A percentile compares a stretch with the other conserved stretches of the same genome.
Evolutionary conservation across 768 basidiomycete genomes (phyloP).

Genomic region (Coprinopsis cinerea): DNA sequence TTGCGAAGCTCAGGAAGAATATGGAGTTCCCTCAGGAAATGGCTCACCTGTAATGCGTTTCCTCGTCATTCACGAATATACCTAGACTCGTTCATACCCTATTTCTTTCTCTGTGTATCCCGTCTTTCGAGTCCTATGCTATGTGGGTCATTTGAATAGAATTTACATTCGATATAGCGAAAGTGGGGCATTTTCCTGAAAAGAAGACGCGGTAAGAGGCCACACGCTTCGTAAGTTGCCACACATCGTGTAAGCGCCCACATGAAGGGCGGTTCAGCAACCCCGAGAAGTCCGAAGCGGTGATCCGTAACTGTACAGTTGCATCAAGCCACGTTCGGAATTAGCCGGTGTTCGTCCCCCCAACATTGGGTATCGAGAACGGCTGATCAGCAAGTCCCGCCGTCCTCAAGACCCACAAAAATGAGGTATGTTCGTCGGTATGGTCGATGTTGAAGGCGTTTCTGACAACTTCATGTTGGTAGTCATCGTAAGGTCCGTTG

Average conservation of each 20-base stretch:
- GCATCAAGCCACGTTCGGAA: conserved; percentile 35
- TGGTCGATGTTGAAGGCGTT: conserved; percentile 9
- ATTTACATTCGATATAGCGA: neutral
- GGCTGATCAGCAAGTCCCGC: conserved; percentile 26
- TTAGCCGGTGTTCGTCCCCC: conserved; percentile 22
- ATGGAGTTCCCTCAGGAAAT: conserved; percentile 7
- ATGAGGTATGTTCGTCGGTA: conserved; percentile 50
- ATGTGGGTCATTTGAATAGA: neutral
- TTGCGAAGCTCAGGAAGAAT: conserved; percentile 10
- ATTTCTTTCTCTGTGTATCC: neutral
- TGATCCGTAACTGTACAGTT: conserved; percentile 34
- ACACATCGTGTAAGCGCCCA: too few relatives aligned
- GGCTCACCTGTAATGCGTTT: conserved; percentile 6
- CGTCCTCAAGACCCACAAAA: conserved; percentile 43
- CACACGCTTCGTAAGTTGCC: too few relatives aligned
- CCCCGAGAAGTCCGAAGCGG: neutral
- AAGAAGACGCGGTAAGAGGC: too few relatives aligned
- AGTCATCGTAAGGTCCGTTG: conserved; percentile 84
- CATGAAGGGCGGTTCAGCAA: neutral
- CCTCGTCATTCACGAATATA: neutral
- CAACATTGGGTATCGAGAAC: conserved; percentile 19
- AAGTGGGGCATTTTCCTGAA: too few relatives aligned
- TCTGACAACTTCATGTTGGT: conserved; percentile 8
- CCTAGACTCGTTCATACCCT: neutral
- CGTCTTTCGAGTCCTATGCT: neutral